Conservation (phyloP, 495 filamentous ascomycete genomes). For the Hypomontagnella submonticulosa region DNA sequence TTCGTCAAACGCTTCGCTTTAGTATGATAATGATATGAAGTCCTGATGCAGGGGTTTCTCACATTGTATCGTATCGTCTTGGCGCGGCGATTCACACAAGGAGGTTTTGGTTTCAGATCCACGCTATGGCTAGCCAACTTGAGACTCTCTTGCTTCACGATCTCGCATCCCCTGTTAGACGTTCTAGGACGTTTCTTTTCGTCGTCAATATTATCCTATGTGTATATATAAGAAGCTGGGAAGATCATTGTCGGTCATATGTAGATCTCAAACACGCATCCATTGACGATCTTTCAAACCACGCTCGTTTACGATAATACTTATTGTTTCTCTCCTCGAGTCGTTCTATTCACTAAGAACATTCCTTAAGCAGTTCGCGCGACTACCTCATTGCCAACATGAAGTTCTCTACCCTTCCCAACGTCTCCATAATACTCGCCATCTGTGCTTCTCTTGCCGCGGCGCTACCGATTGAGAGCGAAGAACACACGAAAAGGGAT, state of each 20-base stretch:
- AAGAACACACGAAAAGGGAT: conserved; percentile 12
- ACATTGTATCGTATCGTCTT: conserved; percentile 28
- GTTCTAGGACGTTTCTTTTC: conserved; percentile 22
- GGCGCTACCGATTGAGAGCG: conserved; percentile 21
- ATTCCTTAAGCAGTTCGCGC: conserved; percentile 16
- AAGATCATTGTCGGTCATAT: conserved; percentile 32
- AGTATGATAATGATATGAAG: conserved; percentile 14
- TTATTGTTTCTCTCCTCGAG: conserved; percentile 12
- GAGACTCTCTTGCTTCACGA: conserved; percentile 42
- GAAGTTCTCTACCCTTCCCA: conserved; percentile 28
- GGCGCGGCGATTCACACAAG: conserved; percentile 25
- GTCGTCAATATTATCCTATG: conserved; percentile 9
- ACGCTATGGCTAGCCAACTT: conserved; percentile 24
- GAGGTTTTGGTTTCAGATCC: conserved; percentile 34
- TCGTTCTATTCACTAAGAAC: conserved; percentile 25
- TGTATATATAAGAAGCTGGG: conserved; percentile 31
- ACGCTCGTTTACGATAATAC: conserved; percentile 34
- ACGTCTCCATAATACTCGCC: conserved; percentile 19
- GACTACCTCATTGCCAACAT: conserved; percentile 12
- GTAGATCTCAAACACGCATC: conserved; percentile 36
- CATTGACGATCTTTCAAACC: conserved; percentile 24
- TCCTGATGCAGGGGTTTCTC: conserved; percentile 19
- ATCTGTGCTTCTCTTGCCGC: conserved; percentile 23
- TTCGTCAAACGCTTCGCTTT: conserved; percentile 2
- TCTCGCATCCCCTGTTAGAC: conserved; percentile 15